Evolutionary conservation across 352 stramenopile species (phyloP), one percentile per base, ranked within the genome.

Genomic region (Phytopythium sindhum): DNA sequence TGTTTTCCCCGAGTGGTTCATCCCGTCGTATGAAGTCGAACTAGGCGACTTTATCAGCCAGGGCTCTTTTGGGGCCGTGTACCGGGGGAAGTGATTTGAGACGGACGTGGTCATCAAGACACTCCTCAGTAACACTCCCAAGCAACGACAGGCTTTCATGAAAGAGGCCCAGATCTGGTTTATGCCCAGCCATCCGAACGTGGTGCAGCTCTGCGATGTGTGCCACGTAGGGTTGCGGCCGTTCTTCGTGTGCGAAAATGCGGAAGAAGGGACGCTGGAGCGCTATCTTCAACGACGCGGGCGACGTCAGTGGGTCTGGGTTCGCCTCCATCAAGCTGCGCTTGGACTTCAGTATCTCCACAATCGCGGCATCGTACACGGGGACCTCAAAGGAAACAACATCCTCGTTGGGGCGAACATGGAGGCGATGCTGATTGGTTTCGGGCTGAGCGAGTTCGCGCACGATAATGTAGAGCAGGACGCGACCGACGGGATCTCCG

Each of bases 321-420:
- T 76, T 61, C 64, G 26, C 8, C 31, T 35, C 31, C 31, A 35
- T 57, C 72, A 52, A 66, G 65, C 35, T 56, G 66, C n/a, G 51
- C 66, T 10, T 8, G 70, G 70, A 2, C 29, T 77, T 19, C 54
- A 69, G 50, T 77, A 77, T 52, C 59, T 77, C 12, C 70, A 77
- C 10, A 60, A 74, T 5, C 64, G 66, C 29, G 70, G 66, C 26
- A 65, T 77, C 35, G 67, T 74, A n/a, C 70, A 77, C 47, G 67
- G 70, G 1, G 67, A 77, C 41, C 58, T 77, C 35, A 77, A 77
- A 60, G 73, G 67, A 23, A 69, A 74, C 67, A 77, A 77, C 54
- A 74, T 77, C 54, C 66, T 77, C 42, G 67, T 77, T 14, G 58
- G 56, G 54, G 63, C 63, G 35, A 64, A 77, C 57, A 61, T 59